A percentile compares a stretch with the other conserved stretches of the same genome.
These are phyloP conservation scores for Serendipita sp. DNA, from an alignment of 768 basidiomycete species.

Conservation along the genomic window DNA sequence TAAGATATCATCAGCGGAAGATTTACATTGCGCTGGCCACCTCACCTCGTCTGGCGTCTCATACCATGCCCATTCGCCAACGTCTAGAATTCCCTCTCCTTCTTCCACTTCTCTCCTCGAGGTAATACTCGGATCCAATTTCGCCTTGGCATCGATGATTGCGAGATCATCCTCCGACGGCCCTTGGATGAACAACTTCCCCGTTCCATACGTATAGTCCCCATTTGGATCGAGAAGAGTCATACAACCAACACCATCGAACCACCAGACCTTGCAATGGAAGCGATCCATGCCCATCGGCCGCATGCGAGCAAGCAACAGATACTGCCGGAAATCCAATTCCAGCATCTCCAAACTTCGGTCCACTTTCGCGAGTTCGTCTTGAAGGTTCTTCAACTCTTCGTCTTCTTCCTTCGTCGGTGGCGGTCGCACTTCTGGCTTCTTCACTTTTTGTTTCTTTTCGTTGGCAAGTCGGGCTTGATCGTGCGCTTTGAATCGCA, in stretches of 20 bases:
- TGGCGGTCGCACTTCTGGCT: slow-evolving; percentile 21
- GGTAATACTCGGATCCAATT: slow-evolving; percentile 37
- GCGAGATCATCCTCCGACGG: slow-evolving; percentile 71
- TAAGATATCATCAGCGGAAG: slow-evolving; percentile 11
- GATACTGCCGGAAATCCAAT: slow-evolving; percentile 81
- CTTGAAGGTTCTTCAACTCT: slow-evolving; percentile 71
- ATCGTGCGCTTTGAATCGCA: slow-evolving; percentile 40
- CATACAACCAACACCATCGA: slow-evolving; percentile 85
- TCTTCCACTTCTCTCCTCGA: slow-evolving; percentile 61
- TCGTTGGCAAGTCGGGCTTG: slow-evolving; percentile 50
- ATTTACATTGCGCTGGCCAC: slow-evolving; percentile 13
- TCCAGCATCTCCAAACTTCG: slow-evolving; percentile 75
- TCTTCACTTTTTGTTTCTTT: slow-evolving; percentile 61
- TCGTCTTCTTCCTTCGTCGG: slow-evolving; percentile 63
- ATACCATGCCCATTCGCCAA: slow-evolving; percentile 85
- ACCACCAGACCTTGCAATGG: slow-evolving; percentile 96
- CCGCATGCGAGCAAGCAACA: slow-evolving; percentile 72
- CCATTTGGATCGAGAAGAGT: slow-evolving; percentile 67
- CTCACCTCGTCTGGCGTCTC: slow-evolving; percentile 75
- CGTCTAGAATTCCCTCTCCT: slow-evolving; percentile 54
- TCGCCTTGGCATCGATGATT: slow-evolving; percentile 43
- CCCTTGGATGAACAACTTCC: slow-evolving; percentile 84
- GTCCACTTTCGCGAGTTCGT: slow-evolving; percentile 74
- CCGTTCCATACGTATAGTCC: slow-evolving; percentile 70
- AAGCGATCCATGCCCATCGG: slow-evolving; percentile 88